A percentile compares a stretch with the other conserved stretches of the same genome.
phyloP scores from a whole-genome alignment of 805 yeast genomes.

The Wickerhamomyces mucosus region DNA sequence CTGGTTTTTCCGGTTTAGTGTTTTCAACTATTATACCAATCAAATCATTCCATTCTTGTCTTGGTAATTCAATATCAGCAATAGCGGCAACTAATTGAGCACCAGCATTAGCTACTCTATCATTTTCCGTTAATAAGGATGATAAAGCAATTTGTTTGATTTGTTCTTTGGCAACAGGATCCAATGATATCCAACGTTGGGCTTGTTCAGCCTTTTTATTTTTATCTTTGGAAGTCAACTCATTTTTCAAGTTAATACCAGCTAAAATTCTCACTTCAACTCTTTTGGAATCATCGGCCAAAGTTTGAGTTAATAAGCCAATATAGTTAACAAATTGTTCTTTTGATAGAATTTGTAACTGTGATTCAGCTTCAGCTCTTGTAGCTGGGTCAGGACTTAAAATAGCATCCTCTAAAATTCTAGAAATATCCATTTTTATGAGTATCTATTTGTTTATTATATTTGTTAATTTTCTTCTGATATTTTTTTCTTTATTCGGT shows the following conservation, averaged over 20 bases:
- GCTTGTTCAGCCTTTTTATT: constrained; percentile 48
- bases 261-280: constrained; percentile 89
- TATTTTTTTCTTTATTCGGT: constrained; percentile 1
- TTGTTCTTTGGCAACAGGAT: constrained; percentile 40
- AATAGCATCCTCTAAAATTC: constrained; percentile 72
- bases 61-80: constrained; percentile 91
- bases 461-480: too few species aligned
- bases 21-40: constrained; percentile 78
- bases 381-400: constrained; percentile 53
- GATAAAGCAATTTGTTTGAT: constrained; percentile 59
- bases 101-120: constrained; percentile 75
- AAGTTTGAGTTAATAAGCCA: constrained; percentile 56
- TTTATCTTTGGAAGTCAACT: constrained; percentile 72
- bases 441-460: too few species aligned
- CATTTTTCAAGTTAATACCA: constrained; percentile 79
- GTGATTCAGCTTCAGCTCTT: constrained; percentile 72
- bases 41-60: constrained; percentile 80
- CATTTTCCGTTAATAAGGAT: constrained; percentile 56
- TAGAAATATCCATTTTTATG: constrained; percentile 42
- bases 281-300: constrained; percentile 54
- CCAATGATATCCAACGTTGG: constrained; percentile 67
- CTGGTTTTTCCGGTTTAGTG: constrained; percentile 72
- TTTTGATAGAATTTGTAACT: constrained; percentile 59
- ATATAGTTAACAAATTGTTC: constrained; percentile 72
- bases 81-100: constrained; percentile 95